phyloP scores from a whole-genome alignment of 306 rosid genomes.

The Morella rubra region DNA sequence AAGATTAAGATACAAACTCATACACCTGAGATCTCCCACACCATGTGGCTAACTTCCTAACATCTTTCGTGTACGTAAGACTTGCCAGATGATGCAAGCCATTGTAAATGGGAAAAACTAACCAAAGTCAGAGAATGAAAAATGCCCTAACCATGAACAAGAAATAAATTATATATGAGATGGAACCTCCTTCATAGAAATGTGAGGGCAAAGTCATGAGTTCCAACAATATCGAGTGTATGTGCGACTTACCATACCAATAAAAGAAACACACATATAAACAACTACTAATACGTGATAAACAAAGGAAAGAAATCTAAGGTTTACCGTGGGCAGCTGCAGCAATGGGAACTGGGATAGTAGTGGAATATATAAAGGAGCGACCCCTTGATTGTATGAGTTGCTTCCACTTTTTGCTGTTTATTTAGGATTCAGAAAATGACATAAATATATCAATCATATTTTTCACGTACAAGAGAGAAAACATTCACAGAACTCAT shows the following conservation, averaged over 20 bases:
- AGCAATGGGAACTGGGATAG: constrained; percentile 74
- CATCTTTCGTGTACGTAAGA: neutral
- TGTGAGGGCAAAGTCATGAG: neutral
- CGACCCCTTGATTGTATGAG: constrained; percentile 94
- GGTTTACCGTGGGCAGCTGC: constrained; percentile 85
- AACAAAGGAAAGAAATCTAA: constrained; percentile 9
- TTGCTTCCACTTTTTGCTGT: constrained; percentile 86
- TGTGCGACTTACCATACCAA: neutral
- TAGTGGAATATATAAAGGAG: constrained; percentile 84
- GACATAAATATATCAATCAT: constrained; percentile 3
- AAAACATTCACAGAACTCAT: constrained; percentile 11
- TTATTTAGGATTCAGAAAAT: constrained; percentile 29
- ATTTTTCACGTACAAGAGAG: neutral
- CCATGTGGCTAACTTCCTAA: neutral
- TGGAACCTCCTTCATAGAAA: neutral
- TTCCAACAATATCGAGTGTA: neutral
- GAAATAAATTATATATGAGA: neutral
- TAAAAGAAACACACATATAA: neutral
- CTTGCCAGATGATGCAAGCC: neutral
- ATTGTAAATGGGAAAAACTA: neutral
- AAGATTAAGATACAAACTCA: no score
- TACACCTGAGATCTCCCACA: neutral
- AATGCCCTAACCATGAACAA: neutral
- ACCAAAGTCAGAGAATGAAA: neutral
- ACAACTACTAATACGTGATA: constrained; percentile 9